phyloP scores from a whole-genome alignment of 2,329 filamentous ascomycete genomes.

The Chaetomium globosum region DNA sequence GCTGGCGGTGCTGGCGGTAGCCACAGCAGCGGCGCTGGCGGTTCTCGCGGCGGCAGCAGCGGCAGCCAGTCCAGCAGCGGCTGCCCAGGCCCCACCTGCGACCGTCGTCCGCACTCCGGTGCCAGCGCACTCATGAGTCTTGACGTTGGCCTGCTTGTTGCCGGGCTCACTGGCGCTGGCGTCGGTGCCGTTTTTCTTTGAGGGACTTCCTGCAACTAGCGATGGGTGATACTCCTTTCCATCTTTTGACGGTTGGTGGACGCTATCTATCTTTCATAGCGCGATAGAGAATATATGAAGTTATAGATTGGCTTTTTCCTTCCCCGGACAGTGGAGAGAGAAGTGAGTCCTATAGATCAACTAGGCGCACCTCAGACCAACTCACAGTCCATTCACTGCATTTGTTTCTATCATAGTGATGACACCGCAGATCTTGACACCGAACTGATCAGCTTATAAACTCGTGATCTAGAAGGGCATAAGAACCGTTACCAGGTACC shows the following conservation, averaged over 20 bases:
- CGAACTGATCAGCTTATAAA: too few species aligned
- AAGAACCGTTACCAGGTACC: too few species aligned
- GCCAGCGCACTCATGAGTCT: constrained; percentile 8
- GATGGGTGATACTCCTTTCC: background rate
- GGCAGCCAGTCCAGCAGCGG: background rate
- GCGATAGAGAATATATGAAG: background rate
- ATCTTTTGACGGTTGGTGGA: background rate
- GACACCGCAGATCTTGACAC: too few species aligned
- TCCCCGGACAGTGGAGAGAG: background rate
- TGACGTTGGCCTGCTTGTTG: constrained; percentile 10
- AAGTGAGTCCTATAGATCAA: constrained; percentile 1
- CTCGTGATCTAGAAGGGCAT: too few species aligned
- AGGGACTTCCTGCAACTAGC: constrained; percentile 7
- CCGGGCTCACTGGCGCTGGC: background rate
- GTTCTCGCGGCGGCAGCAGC: constrained; percentile 1
- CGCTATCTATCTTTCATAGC: constrained; percentile 1
- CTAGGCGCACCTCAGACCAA: constrained; percentile 3
- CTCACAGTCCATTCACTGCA: constrained; percentile 1
- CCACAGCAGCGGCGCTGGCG: background rate
- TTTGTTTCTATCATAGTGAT: too few species aligned
- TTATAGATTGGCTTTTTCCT: constrained; percentile 2
- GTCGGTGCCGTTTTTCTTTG: constrained; percentile 7
- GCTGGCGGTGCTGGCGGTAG: constrained; percentile 1
- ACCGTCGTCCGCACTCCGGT: background rate
- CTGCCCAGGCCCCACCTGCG: too few species aligned